Evolutionary conservation across 2,329 filamentous ascomycete genomes (phyloP).

Genomic region (Epichloe amarillans): DNA sequence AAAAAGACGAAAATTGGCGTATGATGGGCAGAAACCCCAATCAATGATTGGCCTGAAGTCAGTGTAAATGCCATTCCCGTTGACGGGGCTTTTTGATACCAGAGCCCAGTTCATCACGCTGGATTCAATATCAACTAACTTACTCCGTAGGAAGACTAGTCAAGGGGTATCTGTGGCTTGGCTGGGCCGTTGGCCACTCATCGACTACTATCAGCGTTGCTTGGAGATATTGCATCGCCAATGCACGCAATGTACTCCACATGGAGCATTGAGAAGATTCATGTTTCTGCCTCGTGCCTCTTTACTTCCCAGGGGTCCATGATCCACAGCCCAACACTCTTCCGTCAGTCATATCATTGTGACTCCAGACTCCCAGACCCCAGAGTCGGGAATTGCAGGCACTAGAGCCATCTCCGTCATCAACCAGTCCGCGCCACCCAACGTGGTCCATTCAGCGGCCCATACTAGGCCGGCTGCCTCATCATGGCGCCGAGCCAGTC

Average conservation of each 20-base stretch:
- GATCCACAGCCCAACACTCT: neutral
- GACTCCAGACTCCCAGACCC: neutral
- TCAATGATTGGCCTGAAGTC: neutral
- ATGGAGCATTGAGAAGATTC: neutral
- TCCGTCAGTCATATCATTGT: neutral
- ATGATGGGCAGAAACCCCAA: neutral
- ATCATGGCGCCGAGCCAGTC: neutral
- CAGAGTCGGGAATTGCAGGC: neutral
- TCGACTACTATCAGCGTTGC: too few relatives aligned
- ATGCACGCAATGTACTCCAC: neutral
- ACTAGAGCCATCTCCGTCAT: neutral
- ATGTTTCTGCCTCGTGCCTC: neutral
- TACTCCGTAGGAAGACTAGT: neutral
- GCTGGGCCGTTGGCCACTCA: too few relatives aligned
- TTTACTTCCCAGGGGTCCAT: neutral
- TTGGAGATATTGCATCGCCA: neutral
- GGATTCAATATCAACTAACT: neutral
- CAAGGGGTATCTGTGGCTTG: neutral
- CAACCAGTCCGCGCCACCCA: neutral
- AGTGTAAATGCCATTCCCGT: neutral
- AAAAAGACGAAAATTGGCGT: neutral
- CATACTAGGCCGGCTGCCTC: neutral
- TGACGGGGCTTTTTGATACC: slow-evolving; percentile 1
- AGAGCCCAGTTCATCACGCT: neutral
- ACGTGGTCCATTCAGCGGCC: neutral